These are phyloP conservation scores for Phytophthora fragariaefolia DNA, from an alignment of 352 stramenopile species.

Conservation along the genomic window DNA sequence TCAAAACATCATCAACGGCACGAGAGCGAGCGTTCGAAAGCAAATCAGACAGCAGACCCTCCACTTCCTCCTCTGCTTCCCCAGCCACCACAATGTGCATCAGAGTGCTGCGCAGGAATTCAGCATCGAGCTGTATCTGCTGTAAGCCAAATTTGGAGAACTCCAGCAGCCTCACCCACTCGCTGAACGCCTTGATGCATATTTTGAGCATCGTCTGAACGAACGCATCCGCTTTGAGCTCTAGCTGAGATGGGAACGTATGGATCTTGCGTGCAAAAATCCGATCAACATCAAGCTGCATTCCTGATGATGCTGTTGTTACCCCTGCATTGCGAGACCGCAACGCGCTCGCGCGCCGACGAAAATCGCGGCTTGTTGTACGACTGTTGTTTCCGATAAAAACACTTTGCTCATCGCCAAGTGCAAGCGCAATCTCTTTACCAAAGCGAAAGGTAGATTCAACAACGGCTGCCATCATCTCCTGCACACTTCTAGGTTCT, in stretches of 20 bases:
- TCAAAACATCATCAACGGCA: conserved; percentile 66
- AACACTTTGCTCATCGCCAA: conserved; percentile 65
- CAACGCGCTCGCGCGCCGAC: conserved; percentile 59
- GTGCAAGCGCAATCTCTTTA: conserved; percentile 66
- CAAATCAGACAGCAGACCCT: conserved; percentile 78
- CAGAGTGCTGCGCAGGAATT: conserved; percentile 69
- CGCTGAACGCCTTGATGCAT: conserved; percentile 76
- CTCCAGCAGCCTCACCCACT: conserved; percentile 68
- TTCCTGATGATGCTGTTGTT: conserved; percentile 40
- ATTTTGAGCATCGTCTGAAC: conserved; percentile 79
- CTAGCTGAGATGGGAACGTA: conserved; percentile 56
- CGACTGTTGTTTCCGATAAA: conserved; percentile 55
- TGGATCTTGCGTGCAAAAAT: conserved; percentile 84
- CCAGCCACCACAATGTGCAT: conserved; percentile 56
- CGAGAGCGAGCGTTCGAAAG: conserved; percentile 80
- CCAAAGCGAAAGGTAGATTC: conserved; percentile 61
- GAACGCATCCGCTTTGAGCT: conserved; percentile 70
- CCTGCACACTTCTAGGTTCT: conserved; percentile 72
- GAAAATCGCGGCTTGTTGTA: conserved; percentile 66
- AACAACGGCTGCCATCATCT: conserved; percentile 66
- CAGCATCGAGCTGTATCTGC: conserved; percentile 82
- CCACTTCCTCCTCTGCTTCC: conserved; percentile 63
- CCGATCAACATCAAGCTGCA: conserved; percentile 83
- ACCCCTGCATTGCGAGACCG: conserved; percentile 59
- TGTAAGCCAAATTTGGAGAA: conserved; percentile 75